Evolutionary conservation across 139 green algal species (phyloP).

Genomic region (Coccomyxa sp.): DNA sequence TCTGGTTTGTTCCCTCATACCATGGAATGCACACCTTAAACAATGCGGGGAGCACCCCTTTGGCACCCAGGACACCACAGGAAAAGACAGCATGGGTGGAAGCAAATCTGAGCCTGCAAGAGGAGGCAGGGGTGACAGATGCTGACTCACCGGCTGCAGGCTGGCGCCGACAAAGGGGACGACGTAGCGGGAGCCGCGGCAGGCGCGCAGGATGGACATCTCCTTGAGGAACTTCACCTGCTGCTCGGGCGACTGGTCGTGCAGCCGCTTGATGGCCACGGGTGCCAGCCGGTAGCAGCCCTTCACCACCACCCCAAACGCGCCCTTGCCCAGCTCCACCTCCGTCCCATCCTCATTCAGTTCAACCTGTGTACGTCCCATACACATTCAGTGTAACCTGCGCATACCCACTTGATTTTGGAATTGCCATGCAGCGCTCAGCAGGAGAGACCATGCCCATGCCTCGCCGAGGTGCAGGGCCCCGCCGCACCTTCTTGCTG

Average conservation of each 20-base stretch:
- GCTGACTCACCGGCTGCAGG: not conserved
- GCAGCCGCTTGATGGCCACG: not conserved
- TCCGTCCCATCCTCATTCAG: not conserved
- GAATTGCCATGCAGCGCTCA: not conserved
- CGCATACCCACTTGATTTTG: not conserved
- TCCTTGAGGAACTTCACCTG: not conserved
- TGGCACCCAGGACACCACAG: not conserved
- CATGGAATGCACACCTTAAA: not conserved
- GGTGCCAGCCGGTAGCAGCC: not conserved
- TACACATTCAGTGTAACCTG: not conserved
- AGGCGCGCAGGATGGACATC: not conserved
- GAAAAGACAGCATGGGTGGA: not conserved
- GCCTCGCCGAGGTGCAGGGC: not conserved
- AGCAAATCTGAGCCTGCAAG: not conserved
- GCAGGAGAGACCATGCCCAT: not conserved
- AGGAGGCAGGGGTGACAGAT: not conserved
- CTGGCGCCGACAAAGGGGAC: not conserved
- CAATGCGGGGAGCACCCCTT: not conserved
- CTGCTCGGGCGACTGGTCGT: not conserved
- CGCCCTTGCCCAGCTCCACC: not conserved
- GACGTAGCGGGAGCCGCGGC: not conserved
- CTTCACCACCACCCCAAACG: slow-evolving; percentile 2
- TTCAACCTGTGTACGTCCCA: not conserved
- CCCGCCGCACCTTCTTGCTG: no score
- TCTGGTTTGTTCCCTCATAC: not conserved